phyloP scores from a whole-genome alignment of 2,329 filamentous ascomycete genomes.

The Ceratocystis ficicola region DNA sequence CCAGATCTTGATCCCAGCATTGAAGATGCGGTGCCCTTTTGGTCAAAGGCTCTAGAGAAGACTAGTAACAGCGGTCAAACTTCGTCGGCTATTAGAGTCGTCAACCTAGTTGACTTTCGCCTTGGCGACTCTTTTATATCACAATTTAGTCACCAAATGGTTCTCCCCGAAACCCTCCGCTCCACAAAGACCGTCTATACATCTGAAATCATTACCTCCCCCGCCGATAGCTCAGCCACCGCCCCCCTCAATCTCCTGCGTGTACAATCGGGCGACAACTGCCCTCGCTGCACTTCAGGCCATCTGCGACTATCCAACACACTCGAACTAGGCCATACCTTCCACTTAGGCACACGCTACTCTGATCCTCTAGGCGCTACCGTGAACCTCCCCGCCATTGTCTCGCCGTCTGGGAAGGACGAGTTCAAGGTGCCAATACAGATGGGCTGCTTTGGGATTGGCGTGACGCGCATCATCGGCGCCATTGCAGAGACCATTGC shows the following conservation, averaged over 20 bases:
- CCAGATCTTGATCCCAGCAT: slow-evolving; percentile 61
- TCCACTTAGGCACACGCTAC: slow-evolving; percentile 84
- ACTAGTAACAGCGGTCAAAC: background rate
- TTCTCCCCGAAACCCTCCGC: background rate
- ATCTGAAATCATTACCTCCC: background rate
- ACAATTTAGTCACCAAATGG: background rate
- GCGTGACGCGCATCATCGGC: slow-evolving; percentile 78
- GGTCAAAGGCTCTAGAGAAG: slow-evolving; percentile 33
- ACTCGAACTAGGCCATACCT: slow-evolving; percentile 89
- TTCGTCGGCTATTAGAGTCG: slow-evolving; percentile 22
- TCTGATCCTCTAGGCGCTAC: slow-evolving; percentile 58
- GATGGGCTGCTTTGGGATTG: slow-evolving; percentile 96
- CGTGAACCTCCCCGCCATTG: slow-evolving; percentile 34
- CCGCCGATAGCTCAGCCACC: background rate
- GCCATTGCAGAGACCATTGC: slow-evolving; percentile 67
- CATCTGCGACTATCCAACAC: slow-evolving; percentile 55
- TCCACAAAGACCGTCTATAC: background rate
- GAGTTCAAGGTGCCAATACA: slow-evolving; percentile 46
- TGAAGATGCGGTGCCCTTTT: slow-evolving; percentile 44
- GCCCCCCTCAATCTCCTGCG: slow-evolving; percentile 48
- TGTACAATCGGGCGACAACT: slow-evolving; percentile 55
- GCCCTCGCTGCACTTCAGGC: slow-evolving; percentile 55
- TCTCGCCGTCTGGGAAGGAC: slow-evolving; percentile 18
- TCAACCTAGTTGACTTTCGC: slow-evolving; percentile 31
- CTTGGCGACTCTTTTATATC: slow-evolving; percentile 12